A percentile compares a stretch with the other conserved stretches of the same genome.
These are phyloP conservation scores for Wallacemonas collosoma DNA, from an alignment of 208 protist genomes.

Conservation along the genomic window DNA sequence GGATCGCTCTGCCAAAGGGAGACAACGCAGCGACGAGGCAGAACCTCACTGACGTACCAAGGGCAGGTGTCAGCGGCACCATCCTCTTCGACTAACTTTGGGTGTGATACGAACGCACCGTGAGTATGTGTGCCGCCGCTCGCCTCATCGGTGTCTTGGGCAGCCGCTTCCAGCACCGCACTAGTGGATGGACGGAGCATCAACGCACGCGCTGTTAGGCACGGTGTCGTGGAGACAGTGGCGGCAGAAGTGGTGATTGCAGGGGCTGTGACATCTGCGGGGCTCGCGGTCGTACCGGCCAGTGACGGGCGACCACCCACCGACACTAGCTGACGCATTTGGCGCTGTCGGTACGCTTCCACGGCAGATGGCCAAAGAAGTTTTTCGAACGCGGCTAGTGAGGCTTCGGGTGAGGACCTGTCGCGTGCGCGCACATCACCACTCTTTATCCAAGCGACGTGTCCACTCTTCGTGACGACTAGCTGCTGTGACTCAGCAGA, in stretches of 20 bases:
- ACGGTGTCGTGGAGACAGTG: constrained; percentile 1
- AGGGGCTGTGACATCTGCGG: background rate
- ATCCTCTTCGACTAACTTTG: constrained; percentile 3
- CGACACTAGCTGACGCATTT: background rate
- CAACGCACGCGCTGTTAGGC: background rate
- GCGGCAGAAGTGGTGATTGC: background rate
- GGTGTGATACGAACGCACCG: background rate
- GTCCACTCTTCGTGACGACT: background rate
- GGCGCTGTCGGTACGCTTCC: background rate
- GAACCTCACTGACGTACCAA: constrained; percentile 13
- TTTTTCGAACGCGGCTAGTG: constrained; percentile 7
- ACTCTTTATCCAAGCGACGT: background rate
- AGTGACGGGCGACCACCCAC: background rate
- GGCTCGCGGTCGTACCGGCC: background rate
- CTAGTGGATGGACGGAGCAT: background rate
- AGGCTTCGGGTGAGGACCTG: background rate
- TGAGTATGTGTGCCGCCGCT: background rate
- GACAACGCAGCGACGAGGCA: constrained; percentile 13
- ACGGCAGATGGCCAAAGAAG: constrained; percentile 1
- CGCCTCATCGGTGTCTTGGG: background rate
- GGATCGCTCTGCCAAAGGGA: constrained; percentile 16
- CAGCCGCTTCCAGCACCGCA: background rate
- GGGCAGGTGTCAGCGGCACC: background rate
- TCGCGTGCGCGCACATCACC: background rate
- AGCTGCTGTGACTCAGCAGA: constrained; percentile 7